These are phyloP conservation scores for Helotiales sp. DNA, from an alignment of 2,329 filamentous ascomycete species.

Conservation along the genomic window DNA sequence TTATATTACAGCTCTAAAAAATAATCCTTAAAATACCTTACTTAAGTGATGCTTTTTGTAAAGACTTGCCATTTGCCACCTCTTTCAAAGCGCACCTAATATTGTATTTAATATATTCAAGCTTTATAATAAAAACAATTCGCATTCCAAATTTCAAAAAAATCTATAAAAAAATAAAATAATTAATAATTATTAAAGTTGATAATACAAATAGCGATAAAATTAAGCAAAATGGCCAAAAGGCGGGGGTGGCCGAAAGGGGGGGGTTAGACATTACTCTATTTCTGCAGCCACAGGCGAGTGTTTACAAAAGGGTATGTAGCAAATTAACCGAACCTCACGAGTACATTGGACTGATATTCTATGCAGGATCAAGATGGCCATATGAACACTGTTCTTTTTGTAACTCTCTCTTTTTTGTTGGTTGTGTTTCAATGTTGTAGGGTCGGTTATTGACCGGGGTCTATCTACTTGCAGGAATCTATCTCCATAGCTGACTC, in stretches of 20 bases:
- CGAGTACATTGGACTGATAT: not conserved
- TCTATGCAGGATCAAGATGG: not conserved
- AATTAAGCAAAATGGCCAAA: not conserved
- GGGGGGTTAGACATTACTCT: not conserved
- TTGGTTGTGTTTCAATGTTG: too few species aligned
- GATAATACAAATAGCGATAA: not conserved
- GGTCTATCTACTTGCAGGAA: too few species aligned
- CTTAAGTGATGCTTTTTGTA: not conserved
- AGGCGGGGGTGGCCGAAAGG: not conserved
- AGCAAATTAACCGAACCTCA: too few species aligned
- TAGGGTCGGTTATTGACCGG: not conserved
- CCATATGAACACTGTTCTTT: not conserved
- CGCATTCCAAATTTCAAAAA: not conserved
- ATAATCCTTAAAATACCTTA: not conserved
- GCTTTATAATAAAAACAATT: not conserved
- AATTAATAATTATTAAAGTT: not conserved
- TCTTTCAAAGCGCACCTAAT: not conserved
- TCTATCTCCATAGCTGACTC: too few species aligned
- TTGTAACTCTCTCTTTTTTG: too few species aligned
- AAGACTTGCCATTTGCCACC: not conserved
- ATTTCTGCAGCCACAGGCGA: not conserved
- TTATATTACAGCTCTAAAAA: not conserved
- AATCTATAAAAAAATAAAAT: not conserved
- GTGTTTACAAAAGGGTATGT: not conserved
- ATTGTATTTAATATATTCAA: not conserved